Evolutionary conservation across 2,329 filamentous ascomycete species (phyloP), one percentile per base, ranked within the genome.

Genomic region (Penicillium sp.): DNA sequence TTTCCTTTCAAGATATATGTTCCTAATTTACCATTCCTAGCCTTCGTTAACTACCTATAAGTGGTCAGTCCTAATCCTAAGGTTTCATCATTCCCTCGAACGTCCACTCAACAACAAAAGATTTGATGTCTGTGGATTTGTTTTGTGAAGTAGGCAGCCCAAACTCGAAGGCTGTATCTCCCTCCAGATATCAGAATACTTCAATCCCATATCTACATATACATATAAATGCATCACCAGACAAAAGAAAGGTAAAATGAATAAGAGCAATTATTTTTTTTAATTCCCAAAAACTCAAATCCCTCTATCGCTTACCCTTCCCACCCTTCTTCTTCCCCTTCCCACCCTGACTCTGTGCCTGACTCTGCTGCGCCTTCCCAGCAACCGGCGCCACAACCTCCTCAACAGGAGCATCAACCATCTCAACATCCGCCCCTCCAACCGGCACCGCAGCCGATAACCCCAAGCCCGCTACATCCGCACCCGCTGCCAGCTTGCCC

Each of bases 401-500:
- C 27, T 68, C 69, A 38, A 64, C 66, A 45, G 61, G 54, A 67
- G 29, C 61, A 64, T 72, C 67, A 39, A 49, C 56, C 64, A 71
- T 70, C 53, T 71, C 70, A 14, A 70, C 70, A 62, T 73, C 64
- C 51, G 62, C 54, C 18, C 55, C 54, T 16, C 55, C 62, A 27
- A 55, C 62, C 46, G 79, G 78, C 41, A 62, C 67, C n/a, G 58
- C 55, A 61, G 62, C 48, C 57, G 73, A 53, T 61, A 68, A 48
- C 47, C 71, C 57, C 60, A 69, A 68, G 32, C 80, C 84, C 13
- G 83, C 84, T 79, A 89, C 87, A 53, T 80, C 82, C 75, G 84
- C 84, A 6, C 79, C 76, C 51, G 85, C 81, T n/a, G 87, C 90
- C 62, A 97, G 74, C 53, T 84, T 82, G 0, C 91, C 91, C 59